These are phyloP conservation scores for Trichoderma erinaceum DNA, from an alignment of 495 filamentous ascomycete genomes.

Conservation along the genomic window DNA sequence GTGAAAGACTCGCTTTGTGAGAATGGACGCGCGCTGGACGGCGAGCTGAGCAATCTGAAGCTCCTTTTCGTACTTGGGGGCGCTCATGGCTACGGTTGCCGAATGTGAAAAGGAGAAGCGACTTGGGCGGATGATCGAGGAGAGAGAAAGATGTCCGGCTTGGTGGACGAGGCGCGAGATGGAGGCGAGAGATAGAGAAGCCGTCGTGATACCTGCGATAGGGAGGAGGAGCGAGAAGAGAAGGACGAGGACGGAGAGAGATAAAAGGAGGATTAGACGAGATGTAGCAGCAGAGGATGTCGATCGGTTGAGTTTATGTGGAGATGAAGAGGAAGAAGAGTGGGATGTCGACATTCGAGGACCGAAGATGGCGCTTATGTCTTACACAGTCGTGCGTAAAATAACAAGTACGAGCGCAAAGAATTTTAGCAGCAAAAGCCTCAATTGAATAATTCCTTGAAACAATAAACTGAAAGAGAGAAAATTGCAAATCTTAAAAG, in stretches of 20 bases:
- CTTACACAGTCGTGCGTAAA: too few species aligned
- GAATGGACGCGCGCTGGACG: constrained; percentile 78
- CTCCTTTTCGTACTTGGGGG: constrained; percentile 62
- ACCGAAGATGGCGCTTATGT: not conserved
- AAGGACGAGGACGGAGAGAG: not conserved
- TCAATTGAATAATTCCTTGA: too few species aligned
- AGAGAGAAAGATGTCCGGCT: not conserved
- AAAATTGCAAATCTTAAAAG: too few species aligned
- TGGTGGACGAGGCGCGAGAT: not conserved
- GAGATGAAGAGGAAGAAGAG: constrained; percentile 3
- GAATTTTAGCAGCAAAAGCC: too few species aligned
- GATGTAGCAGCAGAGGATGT: not conserved
- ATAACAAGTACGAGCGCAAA: too few species aligned
- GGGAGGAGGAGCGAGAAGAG: not conserved
- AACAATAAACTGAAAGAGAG: too few species aligned
- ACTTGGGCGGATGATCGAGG: not conserved
- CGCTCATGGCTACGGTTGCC: not conserved
- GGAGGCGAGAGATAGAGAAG: not conserved
- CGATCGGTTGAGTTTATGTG: not conserved
- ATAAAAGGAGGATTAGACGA: not conserved
- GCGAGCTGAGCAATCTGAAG: constrained; percentile 82
- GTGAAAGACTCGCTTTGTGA: constrained; percentile 91
- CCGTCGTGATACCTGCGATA: not conserved
- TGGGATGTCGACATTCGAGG: constrained; percentile 1
- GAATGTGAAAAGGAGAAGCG: not conserved